A percentile compares a stretch with the other conserved stretches of the same genome.
Evolutionary conservation across 352 stramenopile genomes (phyloP).

Genomic region (Phytophthora kernoviae): DNA sequence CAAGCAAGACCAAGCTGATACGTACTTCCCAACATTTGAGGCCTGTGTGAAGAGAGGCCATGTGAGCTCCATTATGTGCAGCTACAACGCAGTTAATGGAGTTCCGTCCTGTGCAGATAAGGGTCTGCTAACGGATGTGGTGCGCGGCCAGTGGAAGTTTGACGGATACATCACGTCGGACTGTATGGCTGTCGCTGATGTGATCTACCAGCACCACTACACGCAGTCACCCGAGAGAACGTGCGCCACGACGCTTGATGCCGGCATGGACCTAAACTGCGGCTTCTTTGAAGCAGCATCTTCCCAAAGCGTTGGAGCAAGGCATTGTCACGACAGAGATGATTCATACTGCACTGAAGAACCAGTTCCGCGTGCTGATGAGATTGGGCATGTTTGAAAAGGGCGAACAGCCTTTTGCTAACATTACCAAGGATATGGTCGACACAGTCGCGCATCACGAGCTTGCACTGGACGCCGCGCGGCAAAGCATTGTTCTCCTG

Average conservation of each 20-base stretch:
- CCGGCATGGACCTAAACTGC: conserved; percentile 88
- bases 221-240: conserved; percentile 64
- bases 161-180: conserved; percentile 94
- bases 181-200: conserved; percentile 86
- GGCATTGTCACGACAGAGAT: conserved; percentile 61
- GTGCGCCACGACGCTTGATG: conserved; percentile 62
- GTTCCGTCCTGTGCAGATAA: conserved; percentile 90
- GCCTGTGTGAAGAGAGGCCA: conserved; percentile 78
- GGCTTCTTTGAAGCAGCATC: conserved; percentile 68
- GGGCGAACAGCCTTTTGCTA: conserved; percentile 57
- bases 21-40: conserved; percentile 89
- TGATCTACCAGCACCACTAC: conserved; percentile 82
- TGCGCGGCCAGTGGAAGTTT: conserved; percentile 89
- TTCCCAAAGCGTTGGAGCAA: conserved; percentile 61
- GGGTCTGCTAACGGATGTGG: conserved; percentile 71
- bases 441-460: conserved; percentile 56
- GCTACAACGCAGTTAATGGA: conserved; percentile 95
- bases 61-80: conserved; percentile 93
- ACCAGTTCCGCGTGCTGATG: conserved; percentile 88
- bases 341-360: conserved; percentile 70
- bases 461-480: conserved; percentile 68
- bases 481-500: conserved; percentile 87
- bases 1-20: conserved; percentile 88
- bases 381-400: conserved; percentile 91
- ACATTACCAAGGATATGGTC: conserved; percentile 56